Evolutionary conservation across 352 stramenopile genomes (phyloP), one percentile per base, ranked within the genome.

Genomic region (Pythium utonaiense): DNA sequence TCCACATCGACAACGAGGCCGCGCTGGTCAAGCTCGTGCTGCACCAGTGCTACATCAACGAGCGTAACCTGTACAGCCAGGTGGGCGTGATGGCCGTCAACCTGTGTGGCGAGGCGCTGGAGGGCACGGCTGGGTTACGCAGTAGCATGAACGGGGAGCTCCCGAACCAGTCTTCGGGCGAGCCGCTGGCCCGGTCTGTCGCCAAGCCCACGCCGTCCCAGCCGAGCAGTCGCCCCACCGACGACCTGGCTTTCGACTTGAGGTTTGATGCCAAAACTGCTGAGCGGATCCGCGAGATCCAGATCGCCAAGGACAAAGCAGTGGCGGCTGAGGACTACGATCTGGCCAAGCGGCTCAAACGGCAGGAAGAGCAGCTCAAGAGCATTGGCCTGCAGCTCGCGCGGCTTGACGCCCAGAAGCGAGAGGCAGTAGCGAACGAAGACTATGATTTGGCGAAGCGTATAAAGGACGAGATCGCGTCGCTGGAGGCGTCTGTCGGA

Each of bases 381-480:
- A 93, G 75, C 41, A 71, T 96, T 48, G 92, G 93, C 1, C 63
- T 93, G 30, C 78, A 96, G 63, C 73, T 98, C 38, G 84, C 91
- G 12, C 72, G 87, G 10, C 73, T 98, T 0, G 88, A 97, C 44
- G 67, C 77, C 4, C 83, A 91, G 42, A 98, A 98, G 62, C 74
- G 74, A 56, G 78, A 96, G 34, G 92, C 92, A 0, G 92, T 98
- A 17, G 74, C 81, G 2, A 90, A 85, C 24, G 93, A 98, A 67
- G 92, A 98, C 61, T 98, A 98, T 53, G 92, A 98, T 53, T 53
- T 82, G 17, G 93, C 93, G 22, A 96, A 97, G 68, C 74, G 76
- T 17, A 82, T 98, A 34, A 98, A 98, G 61, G 73, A 91, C 40
- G 86, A 96, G 54, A 95, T 97, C 38, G 64, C 52, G 1, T 67